These are phyloP conservation scores for Funneliformis mosseae DNA, from an alignment of 192 early-diverging fungal species.

Conservation along the genomic window DNA sequence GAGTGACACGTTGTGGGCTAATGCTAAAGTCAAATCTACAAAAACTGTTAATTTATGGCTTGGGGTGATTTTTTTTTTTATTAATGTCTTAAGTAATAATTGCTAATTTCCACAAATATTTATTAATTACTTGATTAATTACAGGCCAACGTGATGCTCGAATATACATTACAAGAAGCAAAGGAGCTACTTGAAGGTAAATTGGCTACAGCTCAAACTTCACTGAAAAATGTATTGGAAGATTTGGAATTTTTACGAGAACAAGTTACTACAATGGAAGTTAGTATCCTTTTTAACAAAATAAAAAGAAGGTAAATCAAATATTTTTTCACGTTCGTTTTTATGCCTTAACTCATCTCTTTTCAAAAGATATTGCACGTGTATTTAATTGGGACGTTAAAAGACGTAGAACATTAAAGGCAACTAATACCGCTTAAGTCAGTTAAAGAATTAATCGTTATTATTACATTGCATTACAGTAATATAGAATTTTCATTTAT, in stretches of 20 bases:
- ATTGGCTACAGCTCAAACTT: constrained; percentile 69
- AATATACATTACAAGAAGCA: constrained; percentile 91
- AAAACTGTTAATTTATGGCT: constrained; percentile 92
- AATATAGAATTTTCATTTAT: too few species aligned
- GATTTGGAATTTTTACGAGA: constrained; percentile 93
- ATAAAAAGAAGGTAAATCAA: neutral
- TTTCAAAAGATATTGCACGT: constrained; percentile 77
- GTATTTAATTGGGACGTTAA: constrained; percentile 99
- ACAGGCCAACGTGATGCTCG: constrained; percentile 96
- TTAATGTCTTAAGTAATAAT: neutral
- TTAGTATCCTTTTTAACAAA: constrained; percentile 58
- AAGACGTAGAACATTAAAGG: constrained; percentile 51
- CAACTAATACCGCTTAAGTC: neutral
- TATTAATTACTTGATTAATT: neutral
- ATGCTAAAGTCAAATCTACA: constrained; percentile 76
- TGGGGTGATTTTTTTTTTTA: constrained; percentile 62
- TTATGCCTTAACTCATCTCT: constrained; percentile 34
- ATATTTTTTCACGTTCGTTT: neutral
- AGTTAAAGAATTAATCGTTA: neutral
- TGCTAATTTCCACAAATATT: neutral
- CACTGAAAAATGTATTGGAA: constrained; percentile 76
- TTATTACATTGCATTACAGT: neutral
- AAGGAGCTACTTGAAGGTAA: constrained; percentile 76
- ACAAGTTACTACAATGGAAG: constrained; percentile 99
- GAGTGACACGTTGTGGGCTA: constrained; percentile 92